Evolutionary conservation across 345 rosid species (phyloP), one percentile per base, ranked within the genome.

Genomic region (Geranium brycei): DNA sequence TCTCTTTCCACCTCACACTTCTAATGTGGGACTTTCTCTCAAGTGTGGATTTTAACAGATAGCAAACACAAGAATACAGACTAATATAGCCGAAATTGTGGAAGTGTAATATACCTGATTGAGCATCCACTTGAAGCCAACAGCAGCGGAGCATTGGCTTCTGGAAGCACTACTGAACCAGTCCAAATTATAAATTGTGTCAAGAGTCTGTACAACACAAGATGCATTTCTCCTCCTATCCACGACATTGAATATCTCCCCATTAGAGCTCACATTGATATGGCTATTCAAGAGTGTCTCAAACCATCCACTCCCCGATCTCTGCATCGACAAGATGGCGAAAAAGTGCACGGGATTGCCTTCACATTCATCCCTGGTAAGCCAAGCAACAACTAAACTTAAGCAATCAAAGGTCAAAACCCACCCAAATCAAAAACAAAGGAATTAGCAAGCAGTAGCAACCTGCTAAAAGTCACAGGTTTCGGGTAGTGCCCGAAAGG

Each of bases 111-210:
- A 31, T 79, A 89, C 98, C 89, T 93, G 97, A 78, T 93, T 93
- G 66, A 93, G 87, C 97, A 93, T 90, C 99, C 99, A 93, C 81
- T 93, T 93, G 83, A 90, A 90, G 75, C 99, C 99, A 75, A 85
- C 78, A 0, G 99, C 96, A 4, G 91, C 97, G 32, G 99, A 88
- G 73, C 99, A 93, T 63, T 88, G 91, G 51, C 90, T 93, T 86
- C 88, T 93, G 8, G 97, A 85, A 74, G 99, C 95, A 69, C 99
- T 93, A 3, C 77, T 80, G 53, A 86, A 71, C 97, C 86, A 85
- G 63, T 93, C 99, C 61, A 93, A 82, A 76, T 90, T 93, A 74
- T 88, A 93, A 72, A 93, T 87, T 71, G 65, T 83, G 62, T 93
- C 97, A 2, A 93, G 82, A 57, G 86, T 85, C 35, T 72, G 67